A percentile compares a stretch with the other conserved stretches of the same genome.
These are phyloP conservation scores for Phycomyces blakesleeanus DNA, from an alignment of 192 early-diverging fungal species.

Conservation along the genomic window DNA sequence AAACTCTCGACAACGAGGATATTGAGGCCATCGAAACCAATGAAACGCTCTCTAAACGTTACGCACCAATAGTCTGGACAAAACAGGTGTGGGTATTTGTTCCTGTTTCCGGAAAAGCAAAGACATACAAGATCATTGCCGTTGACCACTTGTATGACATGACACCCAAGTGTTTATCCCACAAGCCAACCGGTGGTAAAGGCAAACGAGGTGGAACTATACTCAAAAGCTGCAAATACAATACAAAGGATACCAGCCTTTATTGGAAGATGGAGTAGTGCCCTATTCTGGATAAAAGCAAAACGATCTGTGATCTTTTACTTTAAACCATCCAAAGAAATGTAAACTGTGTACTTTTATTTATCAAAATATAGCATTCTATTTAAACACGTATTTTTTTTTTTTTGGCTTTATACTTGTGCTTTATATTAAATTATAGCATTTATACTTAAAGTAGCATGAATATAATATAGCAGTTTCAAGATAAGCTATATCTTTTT, in stretches of 20 bases:
- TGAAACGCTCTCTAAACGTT: conserved; percentile 10
- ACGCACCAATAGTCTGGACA: conserved; percentile 5
- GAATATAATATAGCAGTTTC: too few species aligned
- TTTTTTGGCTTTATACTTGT: too few species aligned
- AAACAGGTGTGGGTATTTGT: conserved; percentile 21
- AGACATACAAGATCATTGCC: conserved; percentile 21
- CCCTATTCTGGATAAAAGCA: too few species aligned
- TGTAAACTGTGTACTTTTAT: too few species aligned
- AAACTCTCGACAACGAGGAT: neutral
- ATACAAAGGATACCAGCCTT: conserved; percentile 15
- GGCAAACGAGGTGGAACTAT: conserved; percentile 14
- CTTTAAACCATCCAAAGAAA: too few species aligned
- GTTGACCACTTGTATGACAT: conserved; percentile 24
- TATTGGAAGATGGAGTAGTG: conserved; percentile 11
- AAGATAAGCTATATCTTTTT: too few species aligned
- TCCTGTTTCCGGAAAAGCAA: conserved; percentile 15
- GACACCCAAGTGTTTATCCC: conserved; percentile 17
- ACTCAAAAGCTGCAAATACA: conserved; percentile 19
- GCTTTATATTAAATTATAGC: too few species aligned
- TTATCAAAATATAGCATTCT: too few species aligned
- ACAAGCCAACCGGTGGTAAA: conserved; percentile 1
- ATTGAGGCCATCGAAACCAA: neutral
- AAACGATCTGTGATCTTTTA: too few species aligned
- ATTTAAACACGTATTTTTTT: too few species aligned
- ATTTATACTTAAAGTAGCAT: too few species aligned